Conservation (phyloP, 306 rosid genomes). For the Sicyos edulis region DNA sequence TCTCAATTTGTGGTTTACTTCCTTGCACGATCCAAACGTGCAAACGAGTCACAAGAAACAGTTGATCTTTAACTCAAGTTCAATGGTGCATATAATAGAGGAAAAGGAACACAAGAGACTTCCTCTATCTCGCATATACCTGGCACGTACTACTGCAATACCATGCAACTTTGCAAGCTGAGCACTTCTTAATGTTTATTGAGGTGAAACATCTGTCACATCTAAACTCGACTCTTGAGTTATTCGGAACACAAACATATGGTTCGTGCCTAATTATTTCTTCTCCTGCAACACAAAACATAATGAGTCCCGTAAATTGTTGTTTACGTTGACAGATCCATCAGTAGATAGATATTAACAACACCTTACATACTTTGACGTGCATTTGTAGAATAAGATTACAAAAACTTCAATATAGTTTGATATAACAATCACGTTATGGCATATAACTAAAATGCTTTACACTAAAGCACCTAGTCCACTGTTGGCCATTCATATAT, state of each 20-base stretch:
- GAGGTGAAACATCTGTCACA: conserved; percentile 63
- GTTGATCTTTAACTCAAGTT: conserved; percentile 1
- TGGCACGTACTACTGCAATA: conserved; percentile 63
- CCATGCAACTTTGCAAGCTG: conserved; percentile 52
- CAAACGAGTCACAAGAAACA: neutral
- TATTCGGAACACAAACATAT: conserved; percentile 61
- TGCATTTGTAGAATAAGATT: conserved; percentile 7
- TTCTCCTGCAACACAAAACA: conserved; percentile 47
- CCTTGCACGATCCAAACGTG: neutral
- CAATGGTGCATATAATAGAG: neutral
- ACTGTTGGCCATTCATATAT: neutral
- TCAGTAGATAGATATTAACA: neutral
- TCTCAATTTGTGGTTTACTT: neutral
- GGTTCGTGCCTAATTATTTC: conserved; percentile 68
- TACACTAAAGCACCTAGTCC: neutral
- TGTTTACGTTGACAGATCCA: neutral
- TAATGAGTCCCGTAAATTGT: neutral
- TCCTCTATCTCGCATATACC: conserved; percentile 33
- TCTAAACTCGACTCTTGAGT: conserved; percentile 36
- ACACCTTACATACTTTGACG: neutral
- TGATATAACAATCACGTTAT: neutral
- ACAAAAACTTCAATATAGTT: neutral
- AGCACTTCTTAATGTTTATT: conserved; percentile 55
- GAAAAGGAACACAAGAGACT: neutral
- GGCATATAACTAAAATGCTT: conserved; percentile 1